Evolutionary conservation across 2,329 filamentous ascomycete genomes (phyloP), one percentile per base, ranked within the genome.

Genomic region (Trichoderma afroharzianum): DNA sequence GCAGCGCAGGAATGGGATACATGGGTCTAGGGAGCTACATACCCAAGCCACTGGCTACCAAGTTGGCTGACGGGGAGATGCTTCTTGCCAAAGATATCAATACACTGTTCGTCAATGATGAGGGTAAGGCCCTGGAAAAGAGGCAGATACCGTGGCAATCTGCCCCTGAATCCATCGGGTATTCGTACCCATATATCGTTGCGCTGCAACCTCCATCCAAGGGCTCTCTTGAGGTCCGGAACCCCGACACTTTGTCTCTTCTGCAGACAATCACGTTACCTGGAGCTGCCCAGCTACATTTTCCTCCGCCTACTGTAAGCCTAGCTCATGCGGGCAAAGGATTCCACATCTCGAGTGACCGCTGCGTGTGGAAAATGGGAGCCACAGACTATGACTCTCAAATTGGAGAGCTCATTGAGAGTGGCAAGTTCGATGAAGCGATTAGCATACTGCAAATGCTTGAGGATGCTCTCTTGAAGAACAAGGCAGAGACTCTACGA

Each of bases 1-100:
- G 92, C 72, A 92, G 91, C 69, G 92, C 92, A 8, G 93, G 94
- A 62, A 98, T 98, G 94, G 94, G 95, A 58, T 98, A 98, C 79
- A 97, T 98, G 88, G 95, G 95, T 1, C 91, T 98, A 79, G 94
- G 93, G 63, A 93, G 93, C 55, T 96, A 94, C 84, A 93, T 95
- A 70, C 95, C 96, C 2, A 97, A 93, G 78, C 97, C 96, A 7
- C 86, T 99, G 76, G 93, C 93, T 6, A 91, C 95, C 6, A 92
- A 92, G 75, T 86, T 99, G 14, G 88, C 90, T 3, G 93, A 97
- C 74, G 93, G 93, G 5, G 89, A 98, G 81, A 89, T 98, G 79
- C 83, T 99, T 72, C 86, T 99, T n/a, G 94, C 95, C n/a, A 97
- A 97, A 80, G 96, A 99, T 76, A 94, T 98, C 77, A 97, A 98